Base-by-base conservation (phyloP, 2,329 filamentous ascomycete genomes). In the Rutstroemia sp. region DNA sequence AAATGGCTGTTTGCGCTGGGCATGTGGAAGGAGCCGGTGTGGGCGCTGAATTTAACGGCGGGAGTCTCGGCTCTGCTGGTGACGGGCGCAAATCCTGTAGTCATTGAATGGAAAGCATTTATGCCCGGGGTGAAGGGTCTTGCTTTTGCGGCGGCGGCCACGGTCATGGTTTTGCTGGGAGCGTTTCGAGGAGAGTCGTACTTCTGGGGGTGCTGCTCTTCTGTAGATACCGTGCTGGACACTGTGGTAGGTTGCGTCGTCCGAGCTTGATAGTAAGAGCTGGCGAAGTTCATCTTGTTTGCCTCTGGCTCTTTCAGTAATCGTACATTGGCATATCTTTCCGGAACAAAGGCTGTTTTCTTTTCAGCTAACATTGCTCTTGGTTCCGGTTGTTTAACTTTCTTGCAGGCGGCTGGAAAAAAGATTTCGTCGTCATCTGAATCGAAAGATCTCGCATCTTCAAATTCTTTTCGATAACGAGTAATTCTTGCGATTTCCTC, bases 41-140 rank as follows among this genome's bases (percentile, higher is more conserved):
- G 46, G 38, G 46, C 9, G 36, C 36, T 38, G 17, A 51, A 55
- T 23, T 48, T 39, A n/a, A 55, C 23, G 6, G 46, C 49, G 45
- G 53, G 53, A 42, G 53, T 36, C 17, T 17, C 17, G 39, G 53
- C 6, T 17, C 46, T 55, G 19, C 53, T 55, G 40, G 17, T 40
- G 50, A 5, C 5, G 10, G 42, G 7, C 7, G 5, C 21, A 46
- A 46, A 46, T 2, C 42, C 19, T 23, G n/a, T 21, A 9, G 45
- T 55, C n/a, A 54, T n/a, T 5, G 52, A 17, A 12, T 49, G 44
- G 19, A 55, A 51, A 14, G 53, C 39, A 27, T 44, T 44, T 30
- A 34, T 38, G 25, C 47, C 50, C 4, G 53, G 53, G 7, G 53
- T 55, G 30, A 55, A 55, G 2, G 53, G 46, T 44, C 53, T 55